Evolutionary conservation across 495 filamentous ascomycete genomes (phyloP), one percentile per base, ranked within the genome.

Genomic region (Penicillium ucsense): DNA sequence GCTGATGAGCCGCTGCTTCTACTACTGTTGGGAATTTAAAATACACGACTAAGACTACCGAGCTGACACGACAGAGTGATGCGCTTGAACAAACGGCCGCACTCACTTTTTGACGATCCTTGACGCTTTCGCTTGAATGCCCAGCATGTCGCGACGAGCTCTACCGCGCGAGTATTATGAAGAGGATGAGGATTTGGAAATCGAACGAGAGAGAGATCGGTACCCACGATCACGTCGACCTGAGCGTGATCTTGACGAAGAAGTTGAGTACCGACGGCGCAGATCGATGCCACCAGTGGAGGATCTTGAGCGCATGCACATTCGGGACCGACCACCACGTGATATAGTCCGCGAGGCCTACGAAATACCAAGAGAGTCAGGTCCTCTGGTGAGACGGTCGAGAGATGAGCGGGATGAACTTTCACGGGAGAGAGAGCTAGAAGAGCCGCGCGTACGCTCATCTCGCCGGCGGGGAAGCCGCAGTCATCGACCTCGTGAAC

Each of bases 61-160:
- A 20, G 20, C 20, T 20, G 20, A 20, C 20, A 20, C 20, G 20
- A 20, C 2, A 20, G 20, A 20, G 20, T 20, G 20, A 20, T 20
- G 20, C 20, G 20, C 20, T 20, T 20, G 20, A 20, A 20, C 20
- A 20, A 20, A 20, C 20, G 20, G 20, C 20, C 20, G 2, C 20
- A 20, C 20, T 20, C 20, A 20, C 12, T 33, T 20, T 9, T 43
- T 6, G 8, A 20, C n/a, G 12, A 2, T 2, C 3, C 5, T 2
- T 7, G 7, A 32, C 2, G 34, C 27, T 11, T 8, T 32, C 20
- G 3, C n/a, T n/a, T 8, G 30, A 3, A 33, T 43, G 4, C 9
- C 41, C 31, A 31, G 46, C 35, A 72, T 72, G 69, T 58, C 66
- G 38, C 66, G 69, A 44, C 66, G 63, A 43, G 34, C 48, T 27